phyloP scores from a whole-genome alignment of 768 basidiomycete species.

The Psilocybe tampanensis region DNA sequence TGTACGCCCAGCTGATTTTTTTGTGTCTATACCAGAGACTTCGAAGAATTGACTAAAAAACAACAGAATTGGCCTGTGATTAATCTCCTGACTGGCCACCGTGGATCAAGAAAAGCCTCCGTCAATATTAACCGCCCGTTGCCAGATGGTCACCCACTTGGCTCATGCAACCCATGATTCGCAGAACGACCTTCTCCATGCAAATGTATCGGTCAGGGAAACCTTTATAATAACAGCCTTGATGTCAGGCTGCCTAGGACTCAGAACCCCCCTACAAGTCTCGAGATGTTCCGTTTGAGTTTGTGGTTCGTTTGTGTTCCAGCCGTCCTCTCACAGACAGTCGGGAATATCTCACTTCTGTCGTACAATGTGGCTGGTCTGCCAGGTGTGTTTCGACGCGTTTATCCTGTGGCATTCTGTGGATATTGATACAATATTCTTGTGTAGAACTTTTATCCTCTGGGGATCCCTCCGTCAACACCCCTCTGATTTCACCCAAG shows the following conservation, averaged over 20 bases:
- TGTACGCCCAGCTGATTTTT: no score
- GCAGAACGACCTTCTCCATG: background rate
- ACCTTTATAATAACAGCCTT: background rate
- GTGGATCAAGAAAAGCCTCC: background rate
- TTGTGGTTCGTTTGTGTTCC: constrained; percentile 5
- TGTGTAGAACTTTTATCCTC: constrained; percentile 29
- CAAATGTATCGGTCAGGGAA: background rate
- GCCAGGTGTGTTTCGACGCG: constrained; percentile 24
- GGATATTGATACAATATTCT: background rate
- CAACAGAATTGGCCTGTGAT: no score
- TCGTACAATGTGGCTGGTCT: constrained; percentile 37
- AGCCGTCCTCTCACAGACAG: constrained; percentile 18
- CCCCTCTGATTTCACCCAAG: constrained; percentile 33
- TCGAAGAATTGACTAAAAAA: no score
- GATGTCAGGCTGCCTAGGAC: background rate
- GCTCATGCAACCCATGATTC: background rate
- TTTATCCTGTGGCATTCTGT: no score
- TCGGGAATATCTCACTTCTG: constrained; percentile 29
- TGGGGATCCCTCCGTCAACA: constrained; percentile 29
- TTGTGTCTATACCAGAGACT: no score
- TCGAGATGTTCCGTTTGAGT: constrained; percentile 7
- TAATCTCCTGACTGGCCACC: no score
- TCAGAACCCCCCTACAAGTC: background rate
- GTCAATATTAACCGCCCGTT: background rate
- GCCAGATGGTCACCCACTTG: background rate